These are phyloP conservation scores for Cladophialophora exuberans DNA, from an alignment of 2,329 filamentous ascomycete species.

Conservation along the genomic window DNA sequence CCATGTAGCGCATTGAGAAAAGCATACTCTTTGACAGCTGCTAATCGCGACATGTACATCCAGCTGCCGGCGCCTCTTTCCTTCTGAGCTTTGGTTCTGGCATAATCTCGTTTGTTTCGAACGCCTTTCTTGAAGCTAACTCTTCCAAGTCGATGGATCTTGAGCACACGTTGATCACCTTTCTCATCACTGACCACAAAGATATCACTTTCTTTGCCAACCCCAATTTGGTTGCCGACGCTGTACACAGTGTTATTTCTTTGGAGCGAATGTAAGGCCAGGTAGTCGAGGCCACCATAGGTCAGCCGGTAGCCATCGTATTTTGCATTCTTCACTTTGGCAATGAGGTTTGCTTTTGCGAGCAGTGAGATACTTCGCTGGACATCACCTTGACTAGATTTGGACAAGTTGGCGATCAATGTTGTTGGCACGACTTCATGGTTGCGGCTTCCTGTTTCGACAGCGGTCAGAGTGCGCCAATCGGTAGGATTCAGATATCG, in stretches of 20 bases:
- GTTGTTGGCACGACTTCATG: slow-evolving; percentile 95
- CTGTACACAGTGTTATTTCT: slow-evolving; percentile 82
- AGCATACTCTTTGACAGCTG: slow-evolving; percentile 89
- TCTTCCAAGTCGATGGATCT: slow-evolving; percentile 92
- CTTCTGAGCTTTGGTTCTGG: slow-evolving; percentile 62
- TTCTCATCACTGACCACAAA: slow-evolving; percentile 83
- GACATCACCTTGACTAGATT: slow-evolving; percentile 72
- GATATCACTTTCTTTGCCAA: slow-evolving; percentile 97
- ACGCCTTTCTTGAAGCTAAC: slow-evolving; percentile 92
- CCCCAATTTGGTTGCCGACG: slow-evolving; percentile 90
- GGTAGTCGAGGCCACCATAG: slow-evolving; percentile 95
- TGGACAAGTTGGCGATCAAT: slow-evolving; percentile 80
- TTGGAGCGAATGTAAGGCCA: slow-evolving; percentile 89
- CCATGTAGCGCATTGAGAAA: slow-evolving; percentile 87
- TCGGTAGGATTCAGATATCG: slow-evolving; percentile 91
- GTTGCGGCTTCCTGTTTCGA: slow-evolving; percentile 92
- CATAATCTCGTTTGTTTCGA: slow-evolving; percentile 93
- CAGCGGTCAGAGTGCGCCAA: slow-evolving; percentile 91
- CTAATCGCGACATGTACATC: slow-evolving; percentile 96
- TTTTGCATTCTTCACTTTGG: slow-evolving; percentile 89
- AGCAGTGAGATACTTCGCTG: slow-evolving; percentile 86
- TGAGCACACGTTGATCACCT: slow-evolving; percentile 80
- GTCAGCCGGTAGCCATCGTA: slow-evolving; percentile 97
- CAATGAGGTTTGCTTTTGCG: slow-evolving; percentile 89
- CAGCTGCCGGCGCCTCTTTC: slow-evolving; percentile 71